Conservation (phyloP, 2,329 filamentous ascomycete genomes). For the Cadophora gregata region DNA sequence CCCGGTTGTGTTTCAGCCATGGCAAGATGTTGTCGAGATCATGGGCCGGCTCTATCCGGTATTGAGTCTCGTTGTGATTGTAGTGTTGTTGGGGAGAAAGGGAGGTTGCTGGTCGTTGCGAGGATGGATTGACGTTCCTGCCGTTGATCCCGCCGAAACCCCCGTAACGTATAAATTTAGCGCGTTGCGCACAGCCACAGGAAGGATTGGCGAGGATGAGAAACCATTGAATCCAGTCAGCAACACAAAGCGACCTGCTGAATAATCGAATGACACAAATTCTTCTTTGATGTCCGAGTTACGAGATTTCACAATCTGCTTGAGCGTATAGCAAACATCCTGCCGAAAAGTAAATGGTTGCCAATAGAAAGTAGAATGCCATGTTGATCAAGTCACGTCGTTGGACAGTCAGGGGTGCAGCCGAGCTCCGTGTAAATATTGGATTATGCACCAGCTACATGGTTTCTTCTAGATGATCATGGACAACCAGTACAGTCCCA, state of each 20-base stretch:
- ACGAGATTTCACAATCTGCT: not conserved
- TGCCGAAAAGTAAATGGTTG: not conserved
- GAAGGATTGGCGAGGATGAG: conserved; percentile 4
- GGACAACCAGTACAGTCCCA: not conserved
- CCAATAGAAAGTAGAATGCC: not conserved
- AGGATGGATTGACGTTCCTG: conserved; percentile 21
- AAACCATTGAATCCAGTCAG: not conserved
- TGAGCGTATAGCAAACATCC: not conserved
- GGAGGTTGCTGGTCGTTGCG: conserved; percentile 30
- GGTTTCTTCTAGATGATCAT: not conserved
- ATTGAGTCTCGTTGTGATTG: conserved; percentile 21
- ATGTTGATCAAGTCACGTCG: not conserved
- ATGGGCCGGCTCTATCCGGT: conserved; percentile 36
- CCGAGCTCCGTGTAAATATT: not conserved
- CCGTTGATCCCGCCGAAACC: conserved; percentile 30
- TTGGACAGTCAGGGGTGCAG: not conserved
- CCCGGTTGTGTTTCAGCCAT: conserved; percentile 42
- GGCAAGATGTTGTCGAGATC: conserved; percentile 35
- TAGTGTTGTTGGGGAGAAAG: conserved; percentile 22
- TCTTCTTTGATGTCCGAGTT: not conserved
- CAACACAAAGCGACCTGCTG: conserved; percentile 4
- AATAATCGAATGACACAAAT: not conserved
- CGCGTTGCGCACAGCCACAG: conserved; percentile 32
- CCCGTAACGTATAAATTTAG: conserved; percentile 25
- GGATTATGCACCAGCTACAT: not conserved